Evolutionary conservation across 352 stramenopile genomes (phyloP).

Genomic region (Ochromonadaceae sp.): DNA sequence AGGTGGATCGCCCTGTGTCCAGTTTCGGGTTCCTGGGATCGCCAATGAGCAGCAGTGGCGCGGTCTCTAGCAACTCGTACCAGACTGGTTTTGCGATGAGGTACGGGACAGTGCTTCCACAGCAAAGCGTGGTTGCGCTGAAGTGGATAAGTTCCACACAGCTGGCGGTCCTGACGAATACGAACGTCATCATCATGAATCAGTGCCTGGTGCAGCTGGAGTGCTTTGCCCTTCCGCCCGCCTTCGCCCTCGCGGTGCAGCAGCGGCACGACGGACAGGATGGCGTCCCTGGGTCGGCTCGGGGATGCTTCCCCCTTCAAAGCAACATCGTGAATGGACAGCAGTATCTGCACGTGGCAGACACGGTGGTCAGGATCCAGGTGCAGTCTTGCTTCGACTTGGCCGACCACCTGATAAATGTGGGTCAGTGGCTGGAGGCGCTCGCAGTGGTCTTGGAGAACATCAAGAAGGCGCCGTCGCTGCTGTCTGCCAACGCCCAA

Average conservation of each 20-base stretch:
- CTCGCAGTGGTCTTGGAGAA: conserved; percentile 1
- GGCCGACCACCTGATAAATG: background rate
- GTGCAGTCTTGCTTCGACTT: background rate
- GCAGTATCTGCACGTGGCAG: background rate
- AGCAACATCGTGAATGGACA: background rate
- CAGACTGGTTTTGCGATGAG: no score
- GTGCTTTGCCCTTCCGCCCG: background rate
- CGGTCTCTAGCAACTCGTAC: no score
- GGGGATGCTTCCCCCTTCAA: no score
- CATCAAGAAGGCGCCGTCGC: conserved; percentile 1
- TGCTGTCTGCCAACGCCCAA: background rate
- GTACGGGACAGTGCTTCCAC: no score
- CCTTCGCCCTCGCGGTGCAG: background rate
- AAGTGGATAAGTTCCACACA: conserved; percentile 1
- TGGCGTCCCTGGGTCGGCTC: no score
- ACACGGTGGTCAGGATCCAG: background rate
- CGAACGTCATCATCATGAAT: background rate
- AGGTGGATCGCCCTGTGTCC: no score
- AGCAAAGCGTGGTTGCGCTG: background rate
- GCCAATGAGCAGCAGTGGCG: no score
- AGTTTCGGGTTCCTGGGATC: no score
- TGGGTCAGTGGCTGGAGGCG: background rate
- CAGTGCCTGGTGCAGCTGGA: background rate
- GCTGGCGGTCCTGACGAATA: background rate
- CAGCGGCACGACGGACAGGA: background rate